Evolutionary conservation across 805 yeast genomes (phyloP).

Genomic region (Cyberlindnera bimundalis): DNA sequence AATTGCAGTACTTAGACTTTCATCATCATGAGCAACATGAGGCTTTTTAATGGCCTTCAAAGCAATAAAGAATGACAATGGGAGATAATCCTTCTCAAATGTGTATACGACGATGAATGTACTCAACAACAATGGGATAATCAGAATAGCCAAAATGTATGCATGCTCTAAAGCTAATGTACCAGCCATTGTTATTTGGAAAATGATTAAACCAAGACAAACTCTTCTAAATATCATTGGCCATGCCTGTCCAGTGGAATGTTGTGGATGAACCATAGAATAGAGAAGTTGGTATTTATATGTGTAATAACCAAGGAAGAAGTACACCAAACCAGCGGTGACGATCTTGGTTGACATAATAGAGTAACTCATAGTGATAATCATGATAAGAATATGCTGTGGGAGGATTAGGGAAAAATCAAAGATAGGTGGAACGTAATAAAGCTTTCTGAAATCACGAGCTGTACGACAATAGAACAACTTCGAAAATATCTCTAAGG

Average conservation of each 20-base stretch:
- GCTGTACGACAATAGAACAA: slow-evolving; percentile 67
- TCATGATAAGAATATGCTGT: slow-evolving; percentile 81
- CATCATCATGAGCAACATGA: slow-evolving; percentile 2
- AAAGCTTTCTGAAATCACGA: slow-evolving; percentile 69
- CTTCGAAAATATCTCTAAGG: slow-evolving; percentile 64
- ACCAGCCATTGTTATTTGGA: slow-evolving; percentile 93
- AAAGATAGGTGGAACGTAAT: slow-evolving; percentile 80
- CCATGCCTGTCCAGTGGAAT: slow-evolving; percentile 96
- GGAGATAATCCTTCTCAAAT: slow-evolving; percentile 78
- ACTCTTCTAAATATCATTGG: slow-evolving; percentile 84
- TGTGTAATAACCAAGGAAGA: slow-evolving; percentile 80
- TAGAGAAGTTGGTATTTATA: slow-evolving; percentile 88
- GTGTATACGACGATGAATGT: slow-evolving; percentile 69
- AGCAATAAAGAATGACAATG: slow-evolving; percentile 83
- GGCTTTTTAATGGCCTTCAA: slow-evolving; percentile 57
- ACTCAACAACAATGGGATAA: slow-evolving; percentile 72
- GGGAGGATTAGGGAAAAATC: slow-evolving; percentile 90
- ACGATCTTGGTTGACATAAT: slow-evolving; percentile 87
- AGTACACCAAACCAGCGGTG: slow-evolving; percentile 81
- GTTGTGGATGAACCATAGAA: slow-evolving; percentile 93
- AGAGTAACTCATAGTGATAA: slow-evolving; percentile 83
- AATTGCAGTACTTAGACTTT: background rate
- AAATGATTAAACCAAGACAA: slow-evolving; percentile 72
- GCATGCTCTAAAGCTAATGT: slow-evolving; percentile 80
- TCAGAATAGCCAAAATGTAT: slow-evolving; percentile 63